Conservation (phyloP, 169 alveolate species). For the Plasmodium adleri region DNA sequence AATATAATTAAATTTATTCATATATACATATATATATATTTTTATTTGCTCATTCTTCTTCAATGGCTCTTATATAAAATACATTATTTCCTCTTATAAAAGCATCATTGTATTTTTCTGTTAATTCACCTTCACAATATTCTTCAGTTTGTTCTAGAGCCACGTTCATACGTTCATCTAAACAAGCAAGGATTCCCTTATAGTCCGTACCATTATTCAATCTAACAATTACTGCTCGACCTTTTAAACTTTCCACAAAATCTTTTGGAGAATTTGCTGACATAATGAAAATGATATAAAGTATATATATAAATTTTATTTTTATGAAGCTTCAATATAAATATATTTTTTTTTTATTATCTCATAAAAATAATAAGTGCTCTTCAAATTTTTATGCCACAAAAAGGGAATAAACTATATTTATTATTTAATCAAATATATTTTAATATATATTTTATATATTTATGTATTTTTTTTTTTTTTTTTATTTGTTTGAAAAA, state of each 20-base stretch:
- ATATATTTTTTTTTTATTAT: too few species aligned
- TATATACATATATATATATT: conserved; percentile 1
- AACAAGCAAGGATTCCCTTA: conserved; percentile 86
- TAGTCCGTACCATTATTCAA: conserved; percentile 83
- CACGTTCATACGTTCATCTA: conserved; percentile 91
- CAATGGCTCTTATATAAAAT: conserved; percentile 78
- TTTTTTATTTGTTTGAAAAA: too few species aligned
- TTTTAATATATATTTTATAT: too few species aligned
- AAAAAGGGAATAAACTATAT: too few species aligned
- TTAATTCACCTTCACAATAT: conserved; percentile 85
- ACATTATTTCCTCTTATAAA: conserved; percentile 91
- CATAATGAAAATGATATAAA: conserved; percentile 14
- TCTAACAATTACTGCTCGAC: conserved; percentile 80
- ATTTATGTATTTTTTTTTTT: too few species aligned
- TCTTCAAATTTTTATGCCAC: too few species aligned
- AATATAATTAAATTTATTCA: neutral
- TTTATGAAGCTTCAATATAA: too few species aligned
- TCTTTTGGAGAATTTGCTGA: conserved; percentile 72
- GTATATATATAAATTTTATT: too few species aligned
- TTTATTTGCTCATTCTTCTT: conserved; percentile 15
- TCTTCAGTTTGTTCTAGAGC: conserved; percentile 90
- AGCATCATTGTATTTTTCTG: conserved; percentile 88
- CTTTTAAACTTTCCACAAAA: conserved; percentile 72
- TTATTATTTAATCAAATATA: too few species aligned
- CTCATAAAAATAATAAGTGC: too few species aligned